These are phyloP conservation scores for Pontederia crassipes DNA, from an alignment of 176 grass and related monocot genomes.

Conservation along the genomic window DNA sequence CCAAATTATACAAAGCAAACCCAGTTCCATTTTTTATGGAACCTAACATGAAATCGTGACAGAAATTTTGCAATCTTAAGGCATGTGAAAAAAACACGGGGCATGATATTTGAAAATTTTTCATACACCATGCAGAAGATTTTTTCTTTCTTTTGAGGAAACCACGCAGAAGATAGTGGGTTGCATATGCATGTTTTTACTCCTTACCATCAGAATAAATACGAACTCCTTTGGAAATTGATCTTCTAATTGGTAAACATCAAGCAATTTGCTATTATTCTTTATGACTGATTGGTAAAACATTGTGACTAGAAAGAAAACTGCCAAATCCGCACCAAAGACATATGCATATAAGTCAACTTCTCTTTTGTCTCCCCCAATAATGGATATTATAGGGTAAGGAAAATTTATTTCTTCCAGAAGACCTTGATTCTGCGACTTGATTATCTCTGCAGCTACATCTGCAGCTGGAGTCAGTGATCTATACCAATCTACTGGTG, in stretches of 20 bases:
- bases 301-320: conserved; percentile 87
- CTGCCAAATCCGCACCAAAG: conserved; percentile 89
- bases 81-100: too few relatives aligned
- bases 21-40: too few relatives aligned
- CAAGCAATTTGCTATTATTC: conserved; percentile 84
- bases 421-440: conserved; percentile 57
- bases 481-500: conserved; percentile 57
- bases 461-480: conserved; percentile 81
- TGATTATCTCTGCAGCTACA: conserved; percentile 68
- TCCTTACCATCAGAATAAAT: conserved; percentile 83
- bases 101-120: too few relatives aligned
- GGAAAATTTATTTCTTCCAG: conserved; percentile 76
- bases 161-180: too few relatives aligned
- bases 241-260: conserved; percentile 92
- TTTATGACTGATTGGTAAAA: conserved; percentile 96
- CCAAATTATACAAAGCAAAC: neutral
- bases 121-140: too few relatives aligned
- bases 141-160: too few relatives aligned
- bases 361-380: conserved; percentile 93
- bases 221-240: conserved; percentile 99
- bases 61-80: too few relatives aligned
- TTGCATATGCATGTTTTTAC: too few relatives aligned
- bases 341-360: conserved; percentile 91
- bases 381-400: conserved; percentile 68
- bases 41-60: too few relatives aligned